A percentile compares a stretch with the other conserved stretches of the same genome.
Evolutionary conservation across 129 eudicot species (phyloP).

Genomic region (Lonicera japonica): DNA sequence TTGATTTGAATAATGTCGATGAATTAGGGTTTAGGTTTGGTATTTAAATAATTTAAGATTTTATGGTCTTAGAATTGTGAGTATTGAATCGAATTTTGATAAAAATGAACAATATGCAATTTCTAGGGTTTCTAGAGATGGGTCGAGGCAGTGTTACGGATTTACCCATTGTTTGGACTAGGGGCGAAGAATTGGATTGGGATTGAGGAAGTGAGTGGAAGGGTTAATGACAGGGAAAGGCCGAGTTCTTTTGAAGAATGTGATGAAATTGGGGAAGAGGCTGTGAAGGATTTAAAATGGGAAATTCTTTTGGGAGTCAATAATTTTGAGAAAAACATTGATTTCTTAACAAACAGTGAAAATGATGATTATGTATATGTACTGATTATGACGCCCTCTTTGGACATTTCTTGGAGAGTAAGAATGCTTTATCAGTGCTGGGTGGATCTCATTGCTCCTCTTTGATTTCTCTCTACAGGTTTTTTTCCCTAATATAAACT

Average conservation of each 20-base stretch:
- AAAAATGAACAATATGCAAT: conserved; percentile 42
- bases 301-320: conserved; percentile 61
- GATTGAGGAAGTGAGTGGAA: conserved; percentile 27
- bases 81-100: conserved; percentile 62
- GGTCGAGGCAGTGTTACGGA: conserved; percentile 25
- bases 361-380: conserved; percentile 34
- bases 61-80: conserved; percentile 51
- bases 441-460: too few species aligned
- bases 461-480: too few species aligned
- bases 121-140: conserved; percentile 15
- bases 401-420: conserved; percentile 54
- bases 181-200: too few species aligned
- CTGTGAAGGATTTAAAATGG: conserved; percentile 46
- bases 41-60: too few species aligned
- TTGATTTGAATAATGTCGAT: too few species aligned
- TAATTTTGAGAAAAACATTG: conserved; percentile 35
- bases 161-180: too few species aligned
- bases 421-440: conserved; percentile 45
- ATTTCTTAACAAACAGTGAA: conserved; percentile 3
- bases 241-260: conserved; percentile 32
- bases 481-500: too few species aligned
- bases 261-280: conserved; percentile 9
- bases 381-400: conserved; percentile 50
- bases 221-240: conserved; percentile 40
- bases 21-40: too few species aligned